Evolutionary conservation across 345 rosid species (phyloP), one percentile per base, ranked within the genome.

Genomic region (Geranium rotundifolium): DNA sequence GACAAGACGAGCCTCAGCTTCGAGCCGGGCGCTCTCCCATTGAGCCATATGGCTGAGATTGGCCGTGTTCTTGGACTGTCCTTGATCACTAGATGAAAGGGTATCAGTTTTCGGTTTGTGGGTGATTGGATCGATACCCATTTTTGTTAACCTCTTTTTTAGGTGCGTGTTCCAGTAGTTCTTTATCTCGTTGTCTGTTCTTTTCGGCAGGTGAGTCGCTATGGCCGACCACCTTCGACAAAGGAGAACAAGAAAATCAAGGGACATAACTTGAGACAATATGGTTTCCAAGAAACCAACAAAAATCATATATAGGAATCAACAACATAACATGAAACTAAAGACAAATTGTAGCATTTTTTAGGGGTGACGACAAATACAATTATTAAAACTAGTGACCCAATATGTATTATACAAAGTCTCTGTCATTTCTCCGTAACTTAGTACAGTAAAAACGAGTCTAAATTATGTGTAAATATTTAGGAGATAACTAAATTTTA

Each of bases 11-110:
- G 92, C 97, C 65, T 90, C 95, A 20, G 97, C 97, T 79, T 90
- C 95, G 3, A 90, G 86, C 18, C 97, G 60, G 54, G 97, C 97
- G 64, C 90, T 88, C 61, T 90, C 97, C 97, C 97, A 90, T 50
- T 90, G 97, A 72, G 95, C 97, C 82, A 84, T 84, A 78, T 90
- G 97, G 70, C 90, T 88, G 20, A 87, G 85, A 52, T 83, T 83
- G 4, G 91, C 88, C 17, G 85, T 82, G 60, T 82, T 78, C 77
- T 87, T 87, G 64, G 86, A 73, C 17, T 76, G 70, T 54, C 84
- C 90, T 31, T 79, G 27, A 23, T 23, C 79, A 17, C 73, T 63
- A 0, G 79, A 62, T 61, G 76, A 78, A n/a, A 79, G 63, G 59
- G 95, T 76, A 6, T 85, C 95, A 30, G 67, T 75, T 71, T 81